Percentiles rank a stretch among this genome's conserved stretches.
Conservation (phyloP, 2,329 filamentous ascomycete species). For the Hymenoscyphus fraxineus region DNA sequence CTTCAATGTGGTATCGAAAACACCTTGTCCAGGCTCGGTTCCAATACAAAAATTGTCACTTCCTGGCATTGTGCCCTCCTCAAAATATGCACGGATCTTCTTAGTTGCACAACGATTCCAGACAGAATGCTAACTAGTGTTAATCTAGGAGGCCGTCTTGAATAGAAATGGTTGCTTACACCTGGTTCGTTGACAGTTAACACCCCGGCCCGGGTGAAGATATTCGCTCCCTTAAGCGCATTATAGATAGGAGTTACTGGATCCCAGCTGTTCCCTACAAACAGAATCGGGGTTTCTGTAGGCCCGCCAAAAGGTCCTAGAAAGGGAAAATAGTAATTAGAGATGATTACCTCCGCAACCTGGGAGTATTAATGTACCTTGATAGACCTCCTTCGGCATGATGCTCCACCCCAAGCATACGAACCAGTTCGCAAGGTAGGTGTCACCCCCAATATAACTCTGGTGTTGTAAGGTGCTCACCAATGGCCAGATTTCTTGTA, state of each 20-base stretch:
- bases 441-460: neutral
- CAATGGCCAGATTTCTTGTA: neutral
- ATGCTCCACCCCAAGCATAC: neutral
- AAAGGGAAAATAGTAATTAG: neutral
- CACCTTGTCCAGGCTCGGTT: neutral
- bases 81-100: conserved; percentile 37
- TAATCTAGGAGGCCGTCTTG: conserved; percentile 35
- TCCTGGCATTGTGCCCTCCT: conserved; percentile 40
- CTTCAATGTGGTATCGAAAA: neutral
- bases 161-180: conserved; percentile 38
- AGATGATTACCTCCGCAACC: neutral
- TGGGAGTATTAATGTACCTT: neutral
- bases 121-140: conserved; percentile 24
- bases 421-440: neutral
- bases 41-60: conserved; percentile 41
- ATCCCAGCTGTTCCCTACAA: conserved; percentile 33
- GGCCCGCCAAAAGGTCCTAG: conserved; percentile 30
- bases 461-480: neutral
- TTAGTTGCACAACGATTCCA: conserved; percentile 31
- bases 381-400: neutral
- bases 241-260: conserved; percentile 33
- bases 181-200: conserved; percentile 49
- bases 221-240: conserved; percentile 29
- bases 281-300: conserved; percentile 34
- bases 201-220: conserved; percentile 42